phyloP scores from a whole-genome alignment of 2,329 filamentous ascomycete species.

The Calonectria pauciramosa region DNA sequence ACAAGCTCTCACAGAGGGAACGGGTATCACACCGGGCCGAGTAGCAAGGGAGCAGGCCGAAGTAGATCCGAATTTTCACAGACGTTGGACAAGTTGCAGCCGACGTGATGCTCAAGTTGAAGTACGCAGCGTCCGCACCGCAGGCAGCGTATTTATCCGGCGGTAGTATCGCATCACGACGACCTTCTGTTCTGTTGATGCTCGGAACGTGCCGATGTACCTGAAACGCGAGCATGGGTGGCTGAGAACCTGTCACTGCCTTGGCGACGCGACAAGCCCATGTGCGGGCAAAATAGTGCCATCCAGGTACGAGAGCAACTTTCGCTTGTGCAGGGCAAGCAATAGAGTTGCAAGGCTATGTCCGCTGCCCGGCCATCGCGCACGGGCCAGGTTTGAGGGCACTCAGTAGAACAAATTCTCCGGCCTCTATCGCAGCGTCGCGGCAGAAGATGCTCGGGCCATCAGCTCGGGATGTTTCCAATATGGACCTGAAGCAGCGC shows the following conservation, averaged over 20 bases:
- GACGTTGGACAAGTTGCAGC: neutral
- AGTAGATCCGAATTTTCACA: neutral
- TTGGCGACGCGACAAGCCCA: slow-evolving; percentile 20
- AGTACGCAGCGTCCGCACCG: neutral
- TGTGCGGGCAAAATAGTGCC: slow-evolving; percentile 27
- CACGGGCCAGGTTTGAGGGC: slow-evolving; percentile 18
- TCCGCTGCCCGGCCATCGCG: neutral
- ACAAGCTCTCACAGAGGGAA: neutral
- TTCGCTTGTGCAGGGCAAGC: slow-evolving; percentile 8
- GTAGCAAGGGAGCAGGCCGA: neutral
- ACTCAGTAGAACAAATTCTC: slow-evolving; percentile 8
- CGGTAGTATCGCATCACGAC: slow-evolving; percentile 4
- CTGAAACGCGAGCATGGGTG: slow-evolving; percentile 40
- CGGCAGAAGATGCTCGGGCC: slow-evolving; percentile 9
- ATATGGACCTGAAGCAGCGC: slow-evolving; percentile 8
- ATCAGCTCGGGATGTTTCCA: neutral
- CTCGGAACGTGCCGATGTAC: slow-evolving; percentile 38
- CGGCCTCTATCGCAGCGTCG: slow-evolving; percentile 4
- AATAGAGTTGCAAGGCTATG: neutral
- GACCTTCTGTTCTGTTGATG: slow-evolving; percentile 11
- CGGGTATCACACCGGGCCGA: slow-evolving; percentile 9
- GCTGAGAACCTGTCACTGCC: slow-evolving; percentile 15
- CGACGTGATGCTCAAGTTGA: neutral
- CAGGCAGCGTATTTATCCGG: slow-evolving; percentile 3
- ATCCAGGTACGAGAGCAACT: slow-evolving; percentile 12